Base-by-base conservation (phyloP, 75 land plant genomes). In the Sequoia sempervirens region DNA sequence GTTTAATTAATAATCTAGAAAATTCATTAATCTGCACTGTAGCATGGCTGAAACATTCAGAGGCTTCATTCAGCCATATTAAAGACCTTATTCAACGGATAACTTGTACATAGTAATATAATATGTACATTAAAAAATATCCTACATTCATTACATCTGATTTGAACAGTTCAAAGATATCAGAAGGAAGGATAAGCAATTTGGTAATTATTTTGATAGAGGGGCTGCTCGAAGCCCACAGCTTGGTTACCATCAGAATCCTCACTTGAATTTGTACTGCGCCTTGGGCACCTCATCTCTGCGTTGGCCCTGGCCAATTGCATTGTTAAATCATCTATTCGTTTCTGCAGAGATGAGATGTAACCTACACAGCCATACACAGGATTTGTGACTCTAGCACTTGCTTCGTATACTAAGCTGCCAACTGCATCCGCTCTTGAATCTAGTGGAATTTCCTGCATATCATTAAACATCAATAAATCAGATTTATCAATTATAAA, bases 321-420 rank as follows among this genome's bases (percentile, higher is more conserved):
- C 17, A 52, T 14, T 46, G 61, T 86, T 9, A 87, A 54, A 13
- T 84, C 78, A 5, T 2, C 17, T 15, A 84, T 52, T 69, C 84
- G 80, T 28, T 82, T 61, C 26, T 87, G 64, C 17, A 84, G 79
- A 38, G 34, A 43, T 12, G 84, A 56, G 28, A 87, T 87, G 43
- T 73, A 75, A 15, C 87, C 87, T 18, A 85, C 89, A 76, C 89
- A 87, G 3, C 89, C 89, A 70, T 87, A 85, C 34, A 87, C 87
- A 30, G 89, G 89, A 80, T 87, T 87, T 41, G 81, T 41, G 2
- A 85, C 50, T 58, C 89, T 68, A 4, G 89, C 87, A 76, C 79
- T 85, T 37, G 89, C 89, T 37, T 87, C 89, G 50, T 87, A 87
- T 32, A 87, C 89, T 87, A 87, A 81, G 89, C 87, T 85, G 72